Conservation (phyloP, 768 basidiomycete genomes). For the Suillus subluteus region DNA sequence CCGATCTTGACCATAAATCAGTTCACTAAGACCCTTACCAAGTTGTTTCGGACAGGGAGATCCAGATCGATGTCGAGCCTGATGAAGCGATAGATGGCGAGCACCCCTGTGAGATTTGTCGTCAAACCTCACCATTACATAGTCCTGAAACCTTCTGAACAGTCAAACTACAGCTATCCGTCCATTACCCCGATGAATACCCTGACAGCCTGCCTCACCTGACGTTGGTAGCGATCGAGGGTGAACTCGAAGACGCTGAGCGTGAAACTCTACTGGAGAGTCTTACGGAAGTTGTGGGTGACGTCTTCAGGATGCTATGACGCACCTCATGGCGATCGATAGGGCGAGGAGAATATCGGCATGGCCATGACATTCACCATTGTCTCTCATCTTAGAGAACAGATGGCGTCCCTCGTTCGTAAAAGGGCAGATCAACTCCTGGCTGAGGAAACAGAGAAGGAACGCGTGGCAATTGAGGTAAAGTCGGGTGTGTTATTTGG, state of each 20-base stretch:
- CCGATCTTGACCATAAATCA: slow-evolving; percentile 33
- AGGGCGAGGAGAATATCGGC: slow-evolving; percentile 87
- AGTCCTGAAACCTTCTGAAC: slow-evolving; percentile 28
- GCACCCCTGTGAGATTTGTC: slow-evolving; percentile 51
- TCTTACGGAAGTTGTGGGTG: slow-evolving; percentile 59
- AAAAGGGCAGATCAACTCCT: slow-evolving; percentile 57
- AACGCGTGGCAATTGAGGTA: slow-evolving; percentile 78
- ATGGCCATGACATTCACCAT: slow-evolving; percentile 99
- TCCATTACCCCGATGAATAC: slow-evolving; percentile 81
- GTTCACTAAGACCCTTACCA: slow-evolving; percentile 54
- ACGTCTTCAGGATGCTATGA: neutral
- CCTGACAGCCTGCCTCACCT: slow-evolving; percentile 84
- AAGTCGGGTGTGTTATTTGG: slow-evolving; percentile 11
- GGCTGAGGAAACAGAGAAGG: slow-evolving; percentile 71
- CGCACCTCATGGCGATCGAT: slow-evolving; percentile 7
- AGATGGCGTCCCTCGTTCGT: slow-evolving; percentile 65
- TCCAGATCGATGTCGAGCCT: slow-evolving; percentile 86
- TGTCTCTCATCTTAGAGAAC: slow-evolving; percentile 82
- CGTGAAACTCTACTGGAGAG: slow-evolving; percentile 56
- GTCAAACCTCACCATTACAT: neutral
- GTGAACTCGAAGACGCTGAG: slow-evolving; percentile 64
- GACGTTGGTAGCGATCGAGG: slow-evolving; percentile 63
- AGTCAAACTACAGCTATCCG: slow-evolving; percentile 77
- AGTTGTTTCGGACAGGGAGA: slow-evolving; percentile 85
- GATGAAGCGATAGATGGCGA: slow-evolving; percentile 70